Evolutionary conservation across 768 basidiomycete genomes (phyloP), one percentile per base, ranked within the genome.

Genomic region (Russula brevipes): DNA sequence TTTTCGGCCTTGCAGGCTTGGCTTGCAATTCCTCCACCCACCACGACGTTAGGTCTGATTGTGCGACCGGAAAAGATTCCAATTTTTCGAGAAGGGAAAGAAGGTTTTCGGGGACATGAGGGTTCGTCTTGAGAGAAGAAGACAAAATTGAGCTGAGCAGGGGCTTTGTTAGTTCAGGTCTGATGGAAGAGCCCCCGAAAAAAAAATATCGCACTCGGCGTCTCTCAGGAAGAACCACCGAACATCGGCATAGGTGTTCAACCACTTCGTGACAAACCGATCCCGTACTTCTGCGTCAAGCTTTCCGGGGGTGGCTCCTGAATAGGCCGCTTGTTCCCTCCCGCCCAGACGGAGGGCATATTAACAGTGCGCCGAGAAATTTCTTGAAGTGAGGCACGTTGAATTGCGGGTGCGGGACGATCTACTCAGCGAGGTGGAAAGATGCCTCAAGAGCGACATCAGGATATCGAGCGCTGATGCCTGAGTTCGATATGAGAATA

Each of bases 181-280:
- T 30, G 19, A 60, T 49, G 41, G 10, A 60, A 9, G 63, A 24
- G 24, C 24, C 24, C 24, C 24, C 24, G 24, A 24, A 24, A 30
- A 49, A 53, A 63, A 16, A 16, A 53, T 16, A 10, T 76, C 82
- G 62, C 73, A 89, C 91, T 79, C 82, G 59, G 88, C 79, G 70
- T 94, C 89, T 47, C 88, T 82, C 39, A 96, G 80, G 77, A 93
- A 94, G 76, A 89, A 91, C 89, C 89, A 95, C 62, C 93, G 83
- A 38, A 95, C 77, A 69, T 96, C 93, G 69, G 92, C 89, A 71
- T 89, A 71, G 12, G 88, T 83, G 66, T 84, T 85, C 68, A 91
- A 80, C 86, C 88, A 94, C 14, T 81, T 85, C 52, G 82, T 80
- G 58, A 85, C 76, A 69, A 93, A 91, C 11, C 79, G 73, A 47